Base-by-base conservation (phyloP, 208 protist genomes). In the Leishmania amazonensis region DNA sequence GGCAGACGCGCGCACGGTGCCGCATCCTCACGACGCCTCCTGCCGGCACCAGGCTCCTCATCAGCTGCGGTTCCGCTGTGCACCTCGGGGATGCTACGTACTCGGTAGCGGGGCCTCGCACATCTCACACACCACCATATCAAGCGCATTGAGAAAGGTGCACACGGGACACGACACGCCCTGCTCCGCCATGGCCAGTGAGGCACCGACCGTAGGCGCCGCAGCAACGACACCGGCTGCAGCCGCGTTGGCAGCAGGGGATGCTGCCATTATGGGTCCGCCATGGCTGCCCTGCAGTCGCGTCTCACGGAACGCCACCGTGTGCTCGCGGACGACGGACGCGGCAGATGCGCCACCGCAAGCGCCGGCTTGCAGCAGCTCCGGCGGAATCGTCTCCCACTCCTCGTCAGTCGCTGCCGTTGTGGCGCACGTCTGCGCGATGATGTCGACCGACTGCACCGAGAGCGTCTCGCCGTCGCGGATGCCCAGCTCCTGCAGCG, bases 91-190 rank as follows among this genome's bases (percentile, higher is more conserved):
- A 9, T 21, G n/a, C 64, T 51, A 60, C 57, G 19, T 19, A 28
- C 60, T 42, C 28, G 79, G 79, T 71, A 95, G 85, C 9, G 91
- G 91, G 3, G 89, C 79, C 79, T 96, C 94, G 73, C 94, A 97
- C 90, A 97, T 97, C 83, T 96, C 94, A 70, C 94, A 97, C 35
- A 79, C 49, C 40, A 87, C 79, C 87, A 95, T 90, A 40, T 86
- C 89, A 1, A 85, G 67, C 0, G 85, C 87, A 70, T 96, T 96
- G n/a, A 96, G 54, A 80, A 95, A 96, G 11, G 94, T 97, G 83
- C 93, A 96, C 62, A 95, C 88, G 9, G 73, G 42, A 74, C 94
- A 96, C 35, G 91, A 76, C 38, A 91, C 64, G 1, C 86, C 84
- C 19, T 79, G 64, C 58, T 83, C 82, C 75, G 54, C 82, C 47